These are phyloP conservation scores for Canavalia ensiformis DNA, from an alignment of 306 rosid genomes.

Conservation along the genomic window DNA sequence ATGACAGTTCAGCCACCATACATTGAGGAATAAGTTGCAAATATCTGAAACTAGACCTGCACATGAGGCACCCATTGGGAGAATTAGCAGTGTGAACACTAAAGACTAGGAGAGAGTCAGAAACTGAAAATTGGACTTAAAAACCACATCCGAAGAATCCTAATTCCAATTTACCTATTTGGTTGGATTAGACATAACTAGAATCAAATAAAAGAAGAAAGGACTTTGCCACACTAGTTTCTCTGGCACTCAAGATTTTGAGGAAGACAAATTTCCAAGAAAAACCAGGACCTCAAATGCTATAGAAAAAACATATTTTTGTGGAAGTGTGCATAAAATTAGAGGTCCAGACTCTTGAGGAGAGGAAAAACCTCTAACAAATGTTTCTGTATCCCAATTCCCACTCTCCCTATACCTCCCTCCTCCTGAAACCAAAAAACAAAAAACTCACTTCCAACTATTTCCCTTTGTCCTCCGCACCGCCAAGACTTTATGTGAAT, in stretches of 20 bases:
- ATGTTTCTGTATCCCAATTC: neutral
- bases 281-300: neutral
- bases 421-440: neutral
- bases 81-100: neutral
- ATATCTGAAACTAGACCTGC: neutral
- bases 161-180: neutral
- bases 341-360: neutral
- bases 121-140: constrained; percentile 1
- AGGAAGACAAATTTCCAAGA: neutral
- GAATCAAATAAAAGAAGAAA: neutral
- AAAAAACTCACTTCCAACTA: neutral
- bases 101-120: neutral
- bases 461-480: neutral
- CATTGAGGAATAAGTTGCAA: neutral
- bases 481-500: neutral
- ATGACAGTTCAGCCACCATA: neutral
- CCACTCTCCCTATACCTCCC: neutral
- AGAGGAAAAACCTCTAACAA: neutral
- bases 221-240: neutral
- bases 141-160: neutral
- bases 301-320: neutral
- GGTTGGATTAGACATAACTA: neutral
- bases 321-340: neutral
- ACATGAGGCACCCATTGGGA: neutral
- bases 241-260: neutral